Evolutionary conservation across 2,329 filamentous ascomycete genomes (phyloP), one percentile per base, ranked within the genome.

Genomic region (Dichotomopilus funicola): DNA sequence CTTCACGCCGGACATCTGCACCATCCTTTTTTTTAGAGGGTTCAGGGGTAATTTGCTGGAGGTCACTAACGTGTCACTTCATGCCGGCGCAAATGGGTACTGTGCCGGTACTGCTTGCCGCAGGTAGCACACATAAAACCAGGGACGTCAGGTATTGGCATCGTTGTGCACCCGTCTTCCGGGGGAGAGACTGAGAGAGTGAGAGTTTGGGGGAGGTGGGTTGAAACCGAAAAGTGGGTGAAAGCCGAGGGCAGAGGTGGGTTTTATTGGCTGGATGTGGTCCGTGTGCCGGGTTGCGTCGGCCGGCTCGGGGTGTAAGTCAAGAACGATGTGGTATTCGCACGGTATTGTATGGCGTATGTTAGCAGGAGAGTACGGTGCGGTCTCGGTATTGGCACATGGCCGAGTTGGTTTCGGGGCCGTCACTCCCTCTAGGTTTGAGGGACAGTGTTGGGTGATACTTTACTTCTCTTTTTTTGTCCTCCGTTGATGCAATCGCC

Each of bases 51-150:
- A 42, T 12, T 42, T n/a, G 42, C 42, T 34, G 38, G 35, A 19
- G n/a, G 27, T n/a, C 27, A 54, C 51, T 44, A 6, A 57, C 55
- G 55, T 4, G 51, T 51, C 1, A 48, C 48, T 54, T 57, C 47
- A 13, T 57, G 51, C 9, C 55, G 19, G 36, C 51, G 51, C 3
- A 57, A 47, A 36, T 57, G 55, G 34, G 41, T 57, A 12, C 37
- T 54, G 47, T 54, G 51, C 19, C 44, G 43, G 10, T 57, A 57
- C 41, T 54, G 41, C 33, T 40, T 43, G 12, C 47, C 43, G 44
- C 51, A 57, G 3, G 37, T 43, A 8, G 34, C 35, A 31, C 55
- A 57, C 7, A 38, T 13, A 13, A 57, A 54, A 8, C 12, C 11
- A 4, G 36, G 5, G 4, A 42, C 3, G 4, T 7, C 31, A n/a